Percentiles rank a stretch among this genome's conserved stretches.
These are phyloP conservation scores for Verruconis gallopava DNA, from an alignment of 2,329 filamentous ascomycete genomes.

Conservation along the genomic window DNA sequence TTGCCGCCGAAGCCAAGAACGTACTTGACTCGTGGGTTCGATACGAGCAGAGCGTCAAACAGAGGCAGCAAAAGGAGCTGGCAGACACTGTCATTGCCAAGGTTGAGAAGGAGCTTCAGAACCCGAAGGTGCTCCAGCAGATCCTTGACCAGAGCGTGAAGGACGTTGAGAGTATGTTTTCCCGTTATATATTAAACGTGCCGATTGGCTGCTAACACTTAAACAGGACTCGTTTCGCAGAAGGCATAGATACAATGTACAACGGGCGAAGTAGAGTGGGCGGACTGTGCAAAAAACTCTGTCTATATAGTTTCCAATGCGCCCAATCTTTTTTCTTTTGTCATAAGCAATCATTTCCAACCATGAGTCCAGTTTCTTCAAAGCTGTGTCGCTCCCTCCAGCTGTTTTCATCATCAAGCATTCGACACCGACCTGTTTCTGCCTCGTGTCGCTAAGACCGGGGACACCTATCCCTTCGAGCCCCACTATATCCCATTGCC, in stretches of 20 bases:
- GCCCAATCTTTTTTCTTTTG: neutral
- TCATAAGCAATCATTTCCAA: too few species aligned
- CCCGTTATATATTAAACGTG: neutral
- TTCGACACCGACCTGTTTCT: too few species aligned
- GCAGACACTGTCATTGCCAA: conserved; percentile 88
- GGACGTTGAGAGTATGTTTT: conserved; percentile 89
- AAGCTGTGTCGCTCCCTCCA: too few species aligned
- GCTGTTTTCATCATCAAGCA: too few species aligned
- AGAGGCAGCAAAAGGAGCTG: conserved; percentile 94
- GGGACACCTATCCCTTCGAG: too few species aligned
- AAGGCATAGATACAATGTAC: conserved; percentile 4
- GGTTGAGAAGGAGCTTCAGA: conserved; percentile 97
- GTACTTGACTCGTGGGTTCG: conserved; percentile 98
- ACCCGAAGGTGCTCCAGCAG: conserved; percentile 92
- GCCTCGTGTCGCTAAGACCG: too few species aligned
- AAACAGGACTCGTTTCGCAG: conserved; percentile 10
- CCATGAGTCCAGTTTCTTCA: too few species aligned
- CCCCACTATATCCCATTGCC: too few species aligned
- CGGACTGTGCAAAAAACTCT: conserved; percentile 6
- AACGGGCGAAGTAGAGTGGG: conserved; percentile 2
- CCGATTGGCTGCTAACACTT: neutral
- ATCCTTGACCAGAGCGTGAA: conserved; percentile 93
- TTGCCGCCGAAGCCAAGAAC: conserved; percentile 83
- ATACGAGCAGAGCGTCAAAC: conserved; percentile 97
- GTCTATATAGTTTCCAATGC: conserved; percentile 8